Evolutionary conservation across 805 yeast genomes (phyloP).

Genomic region (Metschnikowia baotianmanensis): DNA sequence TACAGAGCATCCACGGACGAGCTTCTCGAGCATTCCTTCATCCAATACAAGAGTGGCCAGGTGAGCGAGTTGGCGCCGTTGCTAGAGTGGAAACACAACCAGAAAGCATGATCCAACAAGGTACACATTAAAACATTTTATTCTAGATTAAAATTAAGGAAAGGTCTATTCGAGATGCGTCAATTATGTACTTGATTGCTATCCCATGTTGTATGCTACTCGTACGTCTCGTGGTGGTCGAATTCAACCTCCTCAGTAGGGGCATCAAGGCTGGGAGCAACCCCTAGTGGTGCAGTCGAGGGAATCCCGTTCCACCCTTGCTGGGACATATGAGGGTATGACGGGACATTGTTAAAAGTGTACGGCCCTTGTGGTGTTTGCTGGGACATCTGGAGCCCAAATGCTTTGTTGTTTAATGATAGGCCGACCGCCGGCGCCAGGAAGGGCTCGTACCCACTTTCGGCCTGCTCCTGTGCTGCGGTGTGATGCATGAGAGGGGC

Average conservation of each 20-base stretch:
- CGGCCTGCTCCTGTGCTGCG: neutral
- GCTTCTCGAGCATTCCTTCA: slow-evolving; percentile 71
- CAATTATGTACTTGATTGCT: too few relatives aligned
- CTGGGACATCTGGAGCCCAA: slow-evolving; percentile 9
- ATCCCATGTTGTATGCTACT: too few relatives aligned
- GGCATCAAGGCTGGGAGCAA: neutral
- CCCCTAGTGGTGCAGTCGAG: neutral
- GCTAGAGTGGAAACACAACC: slow-evolving; percentile 46
- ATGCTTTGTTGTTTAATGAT: slow-evolving; percentile 7
- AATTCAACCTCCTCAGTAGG: slow-evolving; percentile 4
- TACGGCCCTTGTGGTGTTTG: slow-evolving; percentile 2
- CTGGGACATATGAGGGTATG: slow-evolving; percentile 1
- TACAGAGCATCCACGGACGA: slow-evolving; percentile 91
- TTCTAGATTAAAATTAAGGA: neutral
- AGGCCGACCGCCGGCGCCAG: neutral
- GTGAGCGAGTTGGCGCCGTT: slow-evolving; percentile 58
- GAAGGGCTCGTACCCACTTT: slow-evolving; percentile 6
- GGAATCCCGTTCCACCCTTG: slow-evolving; percentile 8
- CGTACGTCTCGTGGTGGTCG: slow-evolving; percentile 8
- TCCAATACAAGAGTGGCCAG: slow-evolving; percentile 57
- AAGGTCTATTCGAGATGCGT: too few relatives aligned
- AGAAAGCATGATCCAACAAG: neutral
- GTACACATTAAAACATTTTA: neutral
- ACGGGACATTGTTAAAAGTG: neutral
- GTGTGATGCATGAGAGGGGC: neutral